Conservation (phyloP, 345 rosid genomes). For the Arabidopsis arenosa region DNA sequence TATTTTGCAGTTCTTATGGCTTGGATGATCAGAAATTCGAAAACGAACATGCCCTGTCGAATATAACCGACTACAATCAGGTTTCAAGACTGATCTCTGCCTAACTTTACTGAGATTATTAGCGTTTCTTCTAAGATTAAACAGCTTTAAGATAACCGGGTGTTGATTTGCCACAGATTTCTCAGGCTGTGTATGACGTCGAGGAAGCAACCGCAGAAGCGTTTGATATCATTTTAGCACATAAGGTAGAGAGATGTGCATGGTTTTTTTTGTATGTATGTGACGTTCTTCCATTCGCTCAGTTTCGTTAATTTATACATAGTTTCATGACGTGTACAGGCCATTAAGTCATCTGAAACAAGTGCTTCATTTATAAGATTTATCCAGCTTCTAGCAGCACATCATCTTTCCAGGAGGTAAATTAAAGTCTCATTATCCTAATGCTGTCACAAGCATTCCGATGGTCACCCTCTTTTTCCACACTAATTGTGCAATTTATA, state of each 20-base stretch:
- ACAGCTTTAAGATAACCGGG: not conserved
- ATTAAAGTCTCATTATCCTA: constrained; percentile 15
- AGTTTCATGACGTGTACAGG: constrained; percentile 52
- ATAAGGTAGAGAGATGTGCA: constrained; percentile 59
- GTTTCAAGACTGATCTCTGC: constrained; percentile 46
- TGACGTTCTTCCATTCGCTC: constrained; percentile 1
- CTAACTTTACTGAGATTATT: not conserved
- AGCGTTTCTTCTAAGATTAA: not conserved
- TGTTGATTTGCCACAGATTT: constrained; percentile 58
- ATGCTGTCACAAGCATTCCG: constrained; percentile 24
- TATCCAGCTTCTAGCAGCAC: constrained; percentile 85
- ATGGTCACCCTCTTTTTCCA: constrained; percentile 30
- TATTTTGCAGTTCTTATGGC: constrained; percentile 69
- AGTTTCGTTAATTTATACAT: constrained; percentile 7
- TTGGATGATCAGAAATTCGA: constrained; percentile 84
- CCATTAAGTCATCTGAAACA: constrained; percentile 74
- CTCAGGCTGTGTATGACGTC: constrained; percentile 88
- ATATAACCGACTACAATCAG: constrained; percentile 77
- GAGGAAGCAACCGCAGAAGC: constrained; percentile 91
- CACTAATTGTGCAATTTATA: constrained; percentile 28
- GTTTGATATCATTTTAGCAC: constrained; percentile 73
- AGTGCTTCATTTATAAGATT: constrained; percentile 80
- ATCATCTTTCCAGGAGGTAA: constrained; percentile 94
- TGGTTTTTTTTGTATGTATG: constrained; percentile 6
- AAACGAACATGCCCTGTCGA: constrained; percentile 70